Base-by-base conservation (phyloP, 2,329 filamentous ascomycete species). In the Mycogone perniciosa region DNA sequence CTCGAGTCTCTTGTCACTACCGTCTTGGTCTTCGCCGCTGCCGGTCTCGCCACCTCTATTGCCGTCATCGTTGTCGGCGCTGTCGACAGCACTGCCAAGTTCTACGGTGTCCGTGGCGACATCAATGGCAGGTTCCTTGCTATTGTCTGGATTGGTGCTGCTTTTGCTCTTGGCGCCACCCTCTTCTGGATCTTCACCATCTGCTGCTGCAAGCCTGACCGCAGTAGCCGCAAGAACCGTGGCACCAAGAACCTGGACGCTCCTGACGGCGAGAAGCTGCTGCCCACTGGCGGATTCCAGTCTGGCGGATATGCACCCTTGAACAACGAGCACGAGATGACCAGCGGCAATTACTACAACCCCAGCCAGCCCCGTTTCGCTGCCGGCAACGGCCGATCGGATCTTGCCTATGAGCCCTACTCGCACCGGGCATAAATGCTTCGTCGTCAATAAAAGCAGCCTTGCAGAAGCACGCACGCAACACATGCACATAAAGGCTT, bases 111-210 rank as follows among this genome's bases (percentile, higher is more conserved):
- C 59, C 68, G 79, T 5, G 81, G 82, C 46, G 69, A 66, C 46
- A 71, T 95, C 65, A 87, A 90, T 71, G 80, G 67, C 31, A 73
- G 76, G 53, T 92, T 87, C 72, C 82, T 93, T 49, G 77, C 77
- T 34, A 72, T 83, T 20, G 81, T 86, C 60, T 96, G 91, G 89
- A 75, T 97, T 54, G 85, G 84, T 40, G 85, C 85, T 37, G 87
- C 81, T 30, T 90, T 95, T 65, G 85, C 86, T 55, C 65, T 93
- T 33, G 88, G 69, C 39, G 85, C 86, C 6, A 82, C 81, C 57
- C 71, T 96, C 65, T 96, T 97, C 85, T 97, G 93, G 92, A 73
- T 91, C 64, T 82, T 95, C 68, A 89, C 84, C 68, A 80, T 87
- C 62, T 97, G 92, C 85, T 97, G 91, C 82, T 96, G 91, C 60